Evolutionary conservation across 352 stramenopile genomes (phyloP).

Genomic region (Pythium aristosporum): DNA sequence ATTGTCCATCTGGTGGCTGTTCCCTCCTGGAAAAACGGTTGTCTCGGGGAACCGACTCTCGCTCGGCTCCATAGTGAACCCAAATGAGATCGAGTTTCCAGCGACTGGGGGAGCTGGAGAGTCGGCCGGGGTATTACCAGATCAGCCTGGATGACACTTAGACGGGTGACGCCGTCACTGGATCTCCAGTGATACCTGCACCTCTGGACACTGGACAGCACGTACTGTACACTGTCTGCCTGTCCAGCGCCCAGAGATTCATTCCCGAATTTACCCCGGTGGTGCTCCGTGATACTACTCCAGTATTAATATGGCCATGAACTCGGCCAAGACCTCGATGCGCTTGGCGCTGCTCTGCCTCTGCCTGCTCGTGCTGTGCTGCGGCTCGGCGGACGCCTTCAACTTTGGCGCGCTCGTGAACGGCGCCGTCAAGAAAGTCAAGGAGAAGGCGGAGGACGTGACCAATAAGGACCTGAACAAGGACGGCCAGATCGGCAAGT

Average conservation of each 20-base stretch:
- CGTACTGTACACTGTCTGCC: background rate
- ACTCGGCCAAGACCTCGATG: slow-evolving; percentile 8
- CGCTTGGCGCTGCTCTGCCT: slow-evolving; percentile 13
- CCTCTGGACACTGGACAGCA: too few relatives aligned
- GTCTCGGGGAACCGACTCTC: background rate
- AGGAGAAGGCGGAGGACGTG: slow-evolving; percentile 8
- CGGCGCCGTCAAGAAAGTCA: slow-evolving; percentile 14
- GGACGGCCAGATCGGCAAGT: slow-evolving; percentile 27
- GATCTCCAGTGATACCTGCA: too few relatives aligned
- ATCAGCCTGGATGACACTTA: too few relatives aligned
- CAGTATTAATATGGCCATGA: background rate
- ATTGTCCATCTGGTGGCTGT: slow-evolving; percentile 2
- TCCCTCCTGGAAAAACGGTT: background rate
- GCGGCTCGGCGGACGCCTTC: slow-evolving; percentile 1
- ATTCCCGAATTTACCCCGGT: slow-evolving; percentile 1
- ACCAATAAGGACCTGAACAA: slow-evolving; percentile 23
- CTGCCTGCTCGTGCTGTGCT: slow-evolving; percentile 8
- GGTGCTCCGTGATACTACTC: background rate
- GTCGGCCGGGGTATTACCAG: too few relatives aligned
- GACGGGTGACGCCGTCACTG: too few relatives aligned
- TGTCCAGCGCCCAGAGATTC: background rate
- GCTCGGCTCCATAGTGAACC: background rate
- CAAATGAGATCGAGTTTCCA: background rate
- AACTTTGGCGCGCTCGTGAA: slow-evolving; percentile 10
- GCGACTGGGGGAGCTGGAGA: background rate